A percentile compares a stretch with the other conserved stretches of the same genome.
Evolutionary conservation across 208 protist species (phyloP).

Genomic region (Trypanosoma platydactyli): DNA sequence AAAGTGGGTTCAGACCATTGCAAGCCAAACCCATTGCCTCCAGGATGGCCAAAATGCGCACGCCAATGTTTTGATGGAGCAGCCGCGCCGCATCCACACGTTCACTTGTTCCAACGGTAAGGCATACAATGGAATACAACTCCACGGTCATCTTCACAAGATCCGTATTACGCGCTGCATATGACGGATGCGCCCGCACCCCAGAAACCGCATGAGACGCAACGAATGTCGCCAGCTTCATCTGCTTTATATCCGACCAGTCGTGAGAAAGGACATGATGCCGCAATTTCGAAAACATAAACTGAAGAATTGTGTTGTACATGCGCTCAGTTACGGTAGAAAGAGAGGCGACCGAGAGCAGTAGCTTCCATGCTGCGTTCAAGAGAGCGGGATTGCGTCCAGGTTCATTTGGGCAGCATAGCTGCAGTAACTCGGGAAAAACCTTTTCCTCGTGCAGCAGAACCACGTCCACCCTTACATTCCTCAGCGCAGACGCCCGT

Average conservation of each 20-base stretch:
- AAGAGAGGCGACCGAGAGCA: slow-evolving; percentile 47
- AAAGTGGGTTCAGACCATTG: not conserved
- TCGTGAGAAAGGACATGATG: slow-evolving; percentile 70
- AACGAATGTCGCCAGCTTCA: slow-evolving; percentile 62
- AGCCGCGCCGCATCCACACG: slow-evolving; percentile 26
- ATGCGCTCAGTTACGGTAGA: slow-evolving; percentile 13
- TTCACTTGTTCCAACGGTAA: slow-evolving; percentile 52
- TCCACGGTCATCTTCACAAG: slow-evolving; percentile 38
- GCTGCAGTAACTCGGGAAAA: slow-evolving; percentile 39
- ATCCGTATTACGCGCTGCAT: slow-evolving; percentile 23
- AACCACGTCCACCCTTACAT: slow-evolving; percentile 26
- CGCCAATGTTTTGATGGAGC: slow-evolving; percentile 45
- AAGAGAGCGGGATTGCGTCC: slow-evolving; percentile 44
- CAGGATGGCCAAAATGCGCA: slow-evolving; percentile 49
- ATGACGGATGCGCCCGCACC: slow-evolving; percentile 47
- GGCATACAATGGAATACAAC: slow-evolving; percentile 43
- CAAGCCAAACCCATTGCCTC: slow-evolving; percentile 25
- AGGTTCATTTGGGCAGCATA: slow-evolving; percentile 41
- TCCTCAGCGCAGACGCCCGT: slow-evolving; percentile 14
- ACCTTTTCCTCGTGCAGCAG: slow-evolving; percentile 34
- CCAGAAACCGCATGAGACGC: slow-evolving; percentile 66
- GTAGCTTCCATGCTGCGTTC: slow-evolving; percentile 71
- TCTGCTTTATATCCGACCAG: slow-evolving; percentile 59
- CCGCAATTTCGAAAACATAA: slow-evolving; percentile 66
- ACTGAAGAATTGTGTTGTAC: slow-evolving; percentile 35